Base-by-base conservation (phyloP, 1,284 basidiomycete genomes). In the Malassezia equina region DNA sequence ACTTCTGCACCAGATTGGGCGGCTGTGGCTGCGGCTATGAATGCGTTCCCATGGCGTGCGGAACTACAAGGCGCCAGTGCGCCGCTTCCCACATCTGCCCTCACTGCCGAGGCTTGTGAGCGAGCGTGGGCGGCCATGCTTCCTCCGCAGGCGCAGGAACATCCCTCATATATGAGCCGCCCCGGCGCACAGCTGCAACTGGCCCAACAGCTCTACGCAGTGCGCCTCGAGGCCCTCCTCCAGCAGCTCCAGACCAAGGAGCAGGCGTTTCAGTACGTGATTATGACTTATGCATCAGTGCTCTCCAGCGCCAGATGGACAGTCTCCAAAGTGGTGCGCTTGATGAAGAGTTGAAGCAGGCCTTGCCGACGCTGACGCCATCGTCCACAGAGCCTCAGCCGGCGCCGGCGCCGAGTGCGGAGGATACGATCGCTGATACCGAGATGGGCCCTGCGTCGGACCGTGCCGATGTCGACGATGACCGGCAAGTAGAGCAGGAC, bases 161-260 rank as follows among this genome's bases (percentile, higher is more conserved):
- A 40, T 7, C 1, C 15, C 32, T 5, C 63, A 1, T 39, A 58
- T 2, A 63, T 57, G 19, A 63, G 68, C 41, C 54, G 57, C 0
- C 3, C 36, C 7, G 47, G 39, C 5, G 60, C 60, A 39, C 69
- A 72, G 55, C 62, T 72, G 1, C 61, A 64, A 0, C 60, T 72
- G 8, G 68, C 68, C 0, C 66, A 69, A 40, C 43, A 61, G n/a
- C 50, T 72, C 7, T 72, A 71, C 33, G 69, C 65, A 7, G 67
- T 69, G 40, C 51, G 68, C 7, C 55, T 72, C 39, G 60, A 63
- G 40, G 62, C 71, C 50, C 48, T 72, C 13, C 62, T 62, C 23
- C 62, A 65, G 21, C 51, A 62, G 40, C 63, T 71, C 44, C 39
- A 34, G 23, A 59, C 62, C 27, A 66, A 67, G 53, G 68, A 71